Evolutionary conservation across 345 rosid species (phyloP).

Genomic region (Salix purpurea): DNA sequence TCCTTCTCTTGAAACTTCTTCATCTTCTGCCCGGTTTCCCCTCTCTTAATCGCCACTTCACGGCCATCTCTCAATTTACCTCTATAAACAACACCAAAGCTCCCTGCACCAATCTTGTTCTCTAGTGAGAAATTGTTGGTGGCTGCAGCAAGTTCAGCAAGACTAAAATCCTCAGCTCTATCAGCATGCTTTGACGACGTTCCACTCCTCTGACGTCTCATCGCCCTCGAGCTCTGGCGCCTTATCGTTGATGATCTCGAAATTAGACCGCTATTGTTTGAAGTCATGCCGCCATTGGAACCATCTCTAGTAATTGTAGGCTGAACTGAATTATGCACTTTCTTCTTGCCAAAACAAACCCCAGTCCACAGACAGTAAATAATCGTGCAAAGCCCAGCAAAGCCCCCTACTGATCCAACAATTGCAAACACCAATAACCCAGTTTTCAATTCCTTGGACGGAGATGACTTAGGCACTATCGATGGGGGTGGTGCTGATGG

Average conservation of each 20-base stretch:
- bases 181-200: constrained; percentile 81
- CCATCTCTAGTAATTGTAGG: constrained; percentile 75
- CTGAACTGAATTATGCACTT: constrained; percentile 87
- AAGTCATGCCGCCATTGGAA: constrained; percentile 41
- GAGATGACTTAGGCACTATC: constrained; percentile 14
- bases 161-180: constrained; percentile 66
- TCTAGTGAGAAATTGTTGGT: constrained; percentile 65
- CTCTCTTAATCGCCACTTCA: constrained; percentile 88
- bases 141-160: constrained; percentile 69
- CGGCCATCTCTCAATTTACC: constrained; percentile 70
- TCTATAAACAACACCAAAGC: constrained; percentile 79
- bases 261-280: constrained; percentile 44
- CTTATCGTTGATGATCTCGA: constrained; percentile 65
- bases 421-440: constrained; percentile 69
- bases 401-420: constrained; percentile 65
- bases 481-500: constrained; percentile 1
- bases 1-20: constrained; percentile 90
- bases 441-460: constrained; percentile 37
- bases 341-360: constrained; percentile 71
- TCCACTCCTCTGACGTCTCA: constrained; percentile 92
- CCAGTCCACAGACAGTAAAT: constrained; percentile 74
- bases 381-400: constrained; percentile 56
- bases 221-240: constrained; percentile 69
- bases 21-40: constrained; percentile 54
- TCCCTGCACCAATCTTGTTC: constrained; percentile 85